Evolutionary conservation across 176 grass and related monocot genomes (phyloP).

Genomic region (Pontederia crassipes): DNA sequence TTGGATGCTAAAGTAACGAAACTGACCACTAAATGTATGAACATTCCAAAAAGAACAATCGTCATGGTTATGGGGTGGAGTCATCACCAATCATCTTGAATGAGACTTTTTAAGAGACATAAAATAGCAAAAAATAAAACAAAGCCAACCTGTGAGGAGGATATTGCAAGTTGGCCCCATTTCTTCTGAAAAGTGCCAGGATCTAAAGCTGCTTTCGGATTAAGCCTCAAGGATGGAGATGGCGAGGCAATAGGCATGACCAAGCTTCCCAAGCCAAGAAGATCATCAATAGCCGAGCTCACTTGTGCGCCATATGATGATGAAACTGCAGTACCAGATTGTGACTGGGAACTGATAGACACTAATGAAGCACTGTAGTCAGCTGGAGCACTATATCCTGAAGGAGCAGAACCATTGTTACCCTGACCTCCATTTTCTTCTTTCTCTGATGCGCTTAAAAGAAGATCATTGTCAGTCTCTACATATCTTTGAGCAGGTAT

Average conservation of each 20-base stretch:
- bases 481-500: constrained; percentile 79
- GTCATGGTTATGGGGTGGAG: too few species aligned
- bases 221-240: constrained; percentile 48
- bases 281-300: constrained; percentile 74
- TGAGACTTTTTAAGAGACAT: not conserved
- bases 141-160: constrained; percentile 61
- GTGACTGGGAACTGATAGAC: constrained; percentile 41
- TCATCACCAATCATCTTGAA: not conserved
- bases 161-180: constrained; percentile 75
- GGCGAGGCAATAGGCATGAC: constrained; percentile 31
- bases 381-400: constrained; percentile 83
- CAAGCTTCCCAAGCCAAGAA: constrained; percentile 78
- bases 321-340: constrained; percentile 34
- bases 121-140: constrained; percentile 1
- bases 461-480: constrained; percentile 96
- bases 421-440: constrained; percentile 54
- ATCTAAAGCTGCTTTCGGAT: constrained; percentile 70
- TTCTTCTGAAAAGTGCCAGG: constrained; percentile 91
- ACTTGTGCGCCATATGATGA: constrained; percentile 30
- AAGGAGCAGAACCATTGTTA: constrained; percentile 44
- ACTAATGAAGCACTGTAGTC: constrained; percentile 31
- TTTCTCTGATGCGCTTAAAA: constrained; percentile 92
- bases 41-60: too few species aligned
- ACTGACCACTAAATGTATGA: too few species aligned
- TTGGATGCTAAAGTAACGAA: too few species aligned